Evolutionary conservation across 2,329 filamentous ascomycete species (phyloP), one percentile per base, ranked within the genome.

Genomic region (Fusarium veterinarium): DNA sequence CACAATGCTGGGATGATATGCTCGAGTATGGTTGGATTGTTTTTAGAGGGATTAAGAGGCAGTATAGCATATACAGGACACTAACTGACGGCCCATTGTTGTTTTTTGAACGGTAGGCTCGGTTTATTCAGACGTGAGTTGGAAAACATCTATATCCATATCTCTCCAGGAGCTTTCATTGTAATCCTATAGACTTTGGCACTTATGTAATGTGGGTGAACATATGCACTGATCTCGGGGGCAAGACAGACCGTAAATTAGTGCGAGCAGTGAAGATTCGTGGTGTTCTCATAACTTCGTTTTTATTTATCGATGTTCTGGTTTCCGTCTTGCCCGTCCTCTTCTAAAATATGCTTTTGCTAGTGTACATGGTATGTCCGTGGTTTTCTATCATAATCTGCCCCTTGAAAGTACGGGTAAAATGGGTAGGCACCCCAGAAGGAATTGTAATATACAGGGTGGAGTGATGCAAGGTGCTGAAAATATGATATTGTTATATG

Each of bases 21-120:
- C 41, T 53, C 37, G 28, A 64, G 42, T 63, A 59, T 57, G 57
- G 38, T 60, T 62, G 69, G 53, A 56, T 73, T 35, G 41, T 46
- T 40, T 73, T 73, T 71, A 71, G 73, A 41, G 55, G 35, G 30
- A 33, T 33, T 9, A 59, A 45, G 48, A 70, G 60, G 57, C 52
- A 67, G 60, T 59, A 70, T 71, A 60, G 66, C 70, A 73, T 73
- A 73, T 73, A 73, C 66, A 73, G 45, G 70, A 59, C 52, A 71
- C 67, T 62, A 48, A 63, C 58, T 68, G 51, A 49, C 46, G 46
- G 20, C 33, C 49, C 52, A 48, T 46, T 49, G 9, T 58, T 65
- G 19, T 41, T 61, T 42, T 51, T 62, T 51, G 31, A 38, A n/a
- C 20, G 35, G 55, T 28, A 44, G 38, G 42, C 51, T 23, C 40